Conservation (phyloP, 345 rosid species). For the Syzygium oleosum region DNA sequence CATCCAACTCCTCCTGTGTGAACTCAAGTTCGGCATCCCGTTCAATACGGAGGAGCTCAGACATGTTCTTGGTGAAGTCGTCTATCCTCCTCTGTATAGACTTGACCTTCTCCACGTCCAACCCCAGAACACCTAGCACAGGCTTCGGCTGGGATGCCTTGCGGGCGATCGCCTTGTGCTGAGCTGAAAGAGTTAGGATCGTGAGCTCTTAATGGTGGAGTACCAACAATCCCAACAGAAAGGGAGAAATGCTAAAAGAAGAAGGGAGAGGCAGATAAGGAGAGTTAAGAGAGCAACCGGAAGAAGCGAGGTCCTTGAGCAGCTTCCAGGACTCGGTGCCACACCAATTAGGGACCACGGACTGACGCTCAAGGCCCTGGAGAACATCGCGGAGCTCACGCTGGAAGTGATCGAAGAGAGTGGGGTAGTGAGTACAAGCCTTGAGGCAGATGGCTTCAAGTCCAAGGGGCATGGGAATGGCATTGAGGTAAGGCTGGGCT, state of each 20-base stretch:
- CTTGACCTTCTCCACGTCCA: conserved; percentile 67
- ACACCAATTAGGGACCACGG: conserved; percentile 54
- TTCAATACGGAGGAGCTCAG: conserved; percentile 78
- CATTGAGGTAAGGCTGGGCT: conserved; percentile 78
- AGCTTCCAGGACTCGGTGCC: conserved; percentile 75
- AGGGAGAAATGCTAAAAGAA: not conserved
- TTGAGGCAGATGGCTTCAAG: conserved; percentile 76
- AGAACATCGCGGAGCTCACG: conserved; percentile 79
- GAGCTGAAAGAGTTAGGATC: conserved; percentile 43
- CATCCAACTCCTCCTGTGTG: conserved; percentile 91
- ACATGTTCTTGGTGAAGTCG: conserved; percentile 58
- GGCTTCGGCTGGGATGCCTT: conserved; percentile 54
- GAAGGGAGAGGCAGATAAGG: not conserved
- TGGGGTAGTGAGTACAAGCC: conserved; percentile 83
- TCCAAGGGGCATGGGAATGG: conserved; percentile 80
- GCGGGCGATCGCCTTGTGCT: conserved; percentile 79
- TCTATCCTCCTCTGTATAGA: conserved; percentile 73
- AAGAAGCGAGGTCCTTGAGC: conserved; percentile 85
- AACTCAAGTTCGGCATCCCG: conserved; percentile 91
- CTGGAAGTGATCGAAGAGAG: conserved; percentile 90
- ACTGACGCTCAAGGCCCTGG: conserved; percentile 46
- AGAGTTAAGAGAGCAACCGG: conserved; percentile 35
- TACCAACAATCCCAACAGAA: not conserved
- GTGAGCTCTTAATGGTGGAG: not conserved
- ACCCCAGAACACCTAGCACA: conserved; percentile 72